Evolutionary conservation across 192 early-diverging fungal genomes (phyloP), one percentile per base, ranked within the genome.

Genomic region (Obelidium mucronatum): DNA sequence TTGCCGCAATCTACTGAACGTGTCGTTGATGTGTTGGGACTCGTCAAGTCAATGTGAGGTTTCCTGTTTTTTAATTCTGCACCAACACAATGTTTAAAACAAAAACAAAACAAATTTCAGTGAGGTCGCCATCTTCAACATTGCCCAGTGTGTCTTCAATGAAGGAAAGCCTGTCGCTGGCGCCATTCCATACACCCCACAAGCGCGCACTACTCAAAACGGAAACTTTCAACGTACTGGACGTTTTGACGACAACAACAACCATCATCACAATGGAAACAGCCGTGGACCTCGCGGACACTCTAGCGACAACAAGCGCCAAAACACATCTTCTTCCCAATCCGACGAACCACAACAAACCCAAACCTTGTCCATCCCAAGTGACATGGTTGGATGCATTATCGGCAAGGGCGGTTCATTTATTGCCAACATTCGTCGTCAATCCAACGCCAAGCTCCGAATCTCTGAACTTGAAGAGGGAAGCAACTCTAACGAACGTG

Each of bases 1-100:
- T 86, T 97, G n/a, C 94, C 94, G 24, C 93, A 97, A 80, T 93
- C 91, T 13, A 97, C 96, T 35, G 96, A 97, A 84, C 94, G 96
- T 67, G 90, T 96, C 44, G 91, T 96, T 33, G 95, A 96, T 67
- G 87, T 97, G 48, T 88, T 92, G 61, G 96, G 96, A 74, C 84
- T 86, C 58, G 86, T 91, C 51, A 93, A 95, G 40, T 89, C 90
- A 34, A 93, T 97, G 67, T 69, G 67, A 69, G 63, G 11, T 34
- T 31, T 31, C 76, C 4, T 39, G 67, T 15, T 22, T 51, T 15
- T 15, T 51, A n/a, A n/a, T 51, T 51, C n/a, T 22, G 11, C 48
- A 51, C 8, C 48, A n/a, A 51, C 8, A n/a, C n/a, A n/a, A n/a
- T n/a, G n/a, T n/a, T n/a, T n/a, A 51, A 51, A 24, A 53, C 19